Evolutionary conservation across 2,329 filamentous ascomycete genomes (phyloP), one percentile per base, ranked within the genome.

Genomic region (Escovopsis sp.): DNA sequence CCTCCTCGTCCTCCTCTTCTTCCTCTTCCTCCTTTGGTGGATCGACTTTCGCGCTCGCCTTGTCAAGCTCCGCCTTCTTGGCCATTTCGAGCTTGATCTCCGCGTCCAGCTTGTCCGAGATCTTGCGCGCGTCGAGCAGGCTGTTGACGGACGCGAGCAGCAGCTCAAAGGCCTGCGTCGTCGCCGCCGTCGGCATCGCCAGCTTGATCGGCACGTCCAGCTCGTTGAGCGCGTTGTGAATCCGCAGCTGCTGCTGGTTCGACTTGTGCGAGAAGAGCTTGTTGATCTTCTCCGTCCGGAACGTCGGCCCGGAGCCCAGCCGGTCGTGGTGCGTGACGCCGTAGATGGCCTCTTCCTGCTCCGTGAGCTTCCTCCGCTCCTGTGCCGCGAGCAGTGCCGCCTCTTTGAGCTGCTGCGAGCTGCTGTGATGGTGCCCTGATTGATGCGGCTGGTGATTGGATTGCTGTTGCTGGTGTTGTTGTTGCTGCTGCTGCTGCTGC

Each of bases 321-420:
- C 88, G 81, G 37, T 96, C 88, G 52, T 88, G 80, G 44, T 83
- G 76, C 7, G 79, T 73, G 9, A 98, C 80, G 42, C 88, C 90
- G 50, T 88, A 96, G 25, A 79, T 69, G 43, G 71, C 58, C 59
- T 87, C 79, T 57, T 92, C 80, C 45, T 81, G 73, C 32, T 79
- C 68, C 4, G 74, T 75, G 44, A 94, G 75, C 55, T 78, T 76
- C 49, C 77, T 74, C 36, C 79, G 70, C 48, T 79, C 70, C 14
- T 66, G 64, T 27, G 56, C 19, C 5, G 19, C 19, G 19, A 5
- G 5, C 19, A 21, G 9, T 9, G 19, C 19, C 9, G 5, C 19
- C 19, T 21, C 57, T 45, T 53, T 45, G 27, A 52, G 53, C n/a
- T 43, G 46, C 27, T 47, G 46, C 19, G 19, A 21, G 19, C 9